Percentiles rank a stretch among this genome's conserved stretches.
Conservation (phyloP, 163 green algal species). For the Volvox carteri region DNA sequence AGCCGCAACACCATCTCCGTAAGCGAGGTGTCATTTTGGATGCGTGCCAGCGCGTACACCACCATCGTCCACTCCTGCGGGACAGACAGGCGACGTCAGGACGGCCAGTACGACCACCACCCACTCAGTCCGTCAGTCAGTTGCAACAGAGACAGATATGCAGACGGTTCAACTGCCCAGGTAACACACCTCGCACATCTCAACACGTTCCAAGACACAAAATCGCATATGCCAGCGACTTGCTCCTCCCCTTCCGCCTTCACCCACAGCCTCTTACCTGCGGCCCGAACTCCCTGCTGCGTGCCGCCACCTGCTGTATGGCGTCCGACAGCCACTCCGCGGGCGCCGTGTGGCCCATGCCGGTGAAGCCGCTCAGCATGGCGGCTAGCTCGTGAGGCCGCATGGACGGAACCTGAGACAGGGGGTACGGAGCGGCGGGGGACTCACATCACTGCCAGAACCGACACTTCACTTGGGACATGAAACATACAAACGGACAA, state of each 20-base stretch:
- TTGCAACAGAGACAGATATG: no score
- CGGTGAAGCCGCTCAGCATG: conserved; percentile 47
- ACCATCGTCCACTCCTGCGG: conserved; percentile 52
- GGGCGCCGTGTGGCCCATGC: conserved; percentile 36
- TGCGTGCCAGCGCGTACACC: conserved; percentile 17
- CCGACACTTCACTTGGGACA: not conserved
- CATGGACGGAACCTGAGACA: conserved; percentile 35
- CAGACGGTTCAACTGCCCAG: no score
- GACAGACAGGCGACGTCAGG: not conserved
- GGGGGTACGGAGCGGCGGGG: not conserved
- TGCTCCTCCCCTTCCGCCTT: no score
- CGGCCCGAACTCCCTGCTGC: conserved; percentile 33
- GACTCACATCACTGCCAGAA: not conserved
- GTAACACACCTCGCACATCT: no score
- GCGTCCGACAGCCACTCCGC: conserved; percentile 44
- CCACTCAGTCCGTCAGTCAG: no score
- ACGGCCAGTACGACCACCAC: no score
- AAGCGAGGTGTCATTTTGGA: conserved; percentile 7
- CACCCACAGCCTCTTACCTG: not conserved
- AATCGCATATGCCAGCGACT: no score
- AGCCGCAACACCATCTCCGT: conserved; percentile 25
- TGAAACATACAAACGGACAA: no score
- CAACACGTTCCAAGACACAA: no score
- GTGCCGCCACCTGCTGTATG: conserved; percentile 21
- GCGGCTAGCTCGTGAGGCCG: conserved; percentile 44